Base-by-base conservation (phyloP, 768 basidiomycete species). In the Hygrocybe coccinea region DNA sequence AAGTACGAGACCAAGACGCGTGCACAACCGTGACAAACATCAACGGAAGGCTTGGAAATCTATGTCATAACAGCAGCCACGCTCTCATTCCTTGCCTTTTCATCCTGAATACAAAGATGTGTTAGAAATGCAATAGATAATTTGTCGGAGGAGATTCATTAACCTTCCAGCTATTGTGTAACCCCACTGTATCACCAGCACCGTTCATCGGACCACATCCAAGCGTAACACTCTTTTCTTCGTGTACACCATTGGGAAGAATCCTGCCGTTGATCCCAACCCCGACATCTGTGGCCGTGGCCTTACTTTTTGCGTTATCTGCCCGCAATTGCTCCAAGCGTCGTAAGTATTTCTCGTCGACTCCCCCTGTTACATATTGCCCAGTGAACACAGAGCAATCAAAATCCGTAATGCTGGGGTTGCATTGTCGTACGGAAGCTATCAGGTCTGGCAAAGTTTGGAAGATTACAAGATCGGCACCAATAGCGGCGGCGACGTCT, bases 351-450 rank as follows among this genome's bases (percentile, higher is more conserved):
- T 65, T 77, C 60, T 91, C 87, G 62, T 90, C 85, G 22, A 99
- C 88, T 14, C 88, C 89, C 15, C 97, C 95, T 1, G 95, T 99
- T 50, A 98, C 83, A 68, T 99, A 99, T 67, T 97, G 85, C 44
- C 97, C 97, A 8, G 91, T 92, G 72, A 98, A 99, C 21, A 99
- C 95, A 12, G 95, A 97, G 72, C 95, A 98, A 65, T 99, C 97
- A 66, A 98, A 97, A 7, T 76, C 70, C 50, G 74, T 68, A 65
- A 99, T 88, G 14, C 71, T 67, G 0, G 86, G 81, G 68, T 97
- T 97, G 71, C 92, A 81, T 63, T 89, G 85, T 50, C 86, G 79
- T 58, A 97, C 95, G 17, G 92, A 91, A 19, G 83, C 70, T 56
- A 95, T 77, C 58, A 99, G 83, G 70, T 98, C 94, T 1, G 83